A percentile compares a stretch with the other conserved stretches of the same genome.
Conservation (phyloP, 495 filamentous ascomycete genomes). For the Neurospora sp. region DNA sequence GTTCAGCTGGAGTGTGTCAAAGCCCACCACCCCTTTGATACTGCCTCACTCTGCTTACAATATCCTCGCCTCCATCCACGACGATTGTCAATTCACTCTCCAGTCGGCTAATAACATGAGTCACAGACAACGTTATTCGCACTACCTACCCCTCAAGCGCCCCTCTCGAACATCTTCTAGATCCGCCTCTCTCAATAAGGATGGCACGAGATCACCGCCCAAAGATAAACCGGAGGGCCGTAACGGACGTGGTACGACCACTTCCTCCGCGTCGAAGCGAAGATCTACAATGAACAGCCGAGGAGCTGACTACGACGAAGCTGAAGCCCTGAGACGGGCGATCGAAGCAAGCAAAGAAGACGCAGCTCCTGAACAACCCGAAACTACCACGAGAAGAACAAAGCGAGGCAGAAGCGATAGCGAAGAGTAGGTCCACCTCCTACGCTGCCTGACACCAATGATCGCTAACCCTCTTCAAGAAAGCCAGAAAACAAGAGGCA, state of each 20-base stretch:
- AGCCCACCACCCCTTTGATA: slow-evolving; percentile 12
- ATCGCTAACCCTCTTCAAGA: slow-evolving; percentile 19
- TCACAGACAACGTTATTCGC: slow-evolving; percentile 44
- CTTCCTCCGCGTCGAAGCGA: slow-evolving; percentile 55
- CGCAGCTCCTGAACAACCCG: slow-evolving; percentile 37
- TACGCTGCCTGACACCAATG: not conserved
- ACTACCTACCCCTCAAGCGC: slow-evolving; percentile 44
- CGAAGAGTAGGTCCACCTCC: slow-evolving; percentile 61
- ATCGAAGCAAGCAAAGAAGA: slow-evolving; percentile 91
- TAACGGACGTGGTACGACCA: slow-evolving; percentile 35
- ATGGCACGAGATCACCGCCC: slow-evolving; percentile 36
- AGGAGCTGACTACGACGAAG: slow-evolving; percentile 90
- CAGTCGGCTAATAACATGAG: slow-evolving; percentile 23
- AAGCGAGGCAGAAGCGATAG: slow-evolving; percentile 87
- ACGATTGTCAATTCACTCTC: slow-evolving; percentile 1
- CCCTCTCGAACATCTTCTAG: slow-evolving; percentile 37
- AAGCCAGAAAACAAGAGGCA: slow-evolving; percentile 53
- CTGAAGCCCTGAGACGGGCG: slow-evolving; percentile 76
- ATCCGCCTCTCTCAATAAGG: slow-evolving; percentile 49
- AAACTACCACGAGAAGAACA: slow-evolving; percentile 44
- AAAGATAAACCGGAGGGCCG: slow-evolving; percentile 36
- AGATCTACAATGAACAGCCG: slow-evolving; percentile 97
- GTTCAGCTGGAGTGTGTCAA: slow-evolving; percentile 15
- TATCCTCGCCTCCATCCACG: not conserved
- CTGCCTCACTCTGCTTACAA: not conserved